phyloP scores from a whole-genome alignment of 768 basidiomycete genomes.

The Leccinum rimulosum region DNA sequence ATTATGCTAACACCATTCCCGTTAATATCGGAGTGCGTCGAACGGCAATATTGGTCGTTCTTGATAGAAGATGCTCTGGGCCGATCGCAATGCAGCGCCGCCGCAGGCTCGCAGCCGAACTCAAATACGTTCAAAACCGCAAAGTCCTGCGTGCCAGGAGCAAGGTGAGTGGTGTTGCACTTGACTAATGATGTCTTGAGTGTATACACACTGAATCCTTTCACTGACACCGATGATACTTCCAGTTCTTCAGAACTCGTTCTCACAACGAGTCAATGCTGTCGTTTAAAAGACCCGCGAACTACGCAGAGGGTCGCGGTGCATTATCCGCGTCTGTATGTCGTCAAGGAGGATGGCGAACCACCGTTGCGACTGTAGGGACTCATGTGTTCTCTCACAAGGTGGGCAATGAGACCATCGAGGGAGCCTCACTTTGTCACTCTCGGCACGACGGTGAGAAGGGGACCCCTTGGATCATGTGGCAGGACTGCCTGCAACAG shows the following conservation, averaged over 20 bases:
- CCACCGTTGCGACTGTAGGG: slow-evolving; percentile 39
- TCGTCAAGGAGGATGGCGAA: slow-evolving; percentile 98
- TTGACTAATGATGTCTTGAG: background rate
- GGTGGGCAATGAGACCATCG: too few relatives aligned
- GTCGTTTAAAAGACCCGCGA: slow-evolving; percentile 95
- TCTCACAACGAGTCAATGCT: slow-evolving; percentile 93
- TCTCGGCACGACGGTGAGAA: too few relatives aligned
- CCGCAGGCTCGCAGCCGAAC: slow-evolving; percentile 65
- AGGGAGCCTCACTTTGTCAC: too few relatives aligned
- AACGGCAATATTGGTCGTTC: slow-evolving; percentile 80
- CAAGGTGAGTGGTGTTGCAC: slow-evolving; percentile 54
- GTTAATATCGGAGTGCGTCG: slow-evolving; percentile 89
- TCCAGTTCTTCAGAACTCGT: slow-evolving; percentile 89
- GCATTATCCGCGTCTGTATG: slow-evolving; percentile 90
- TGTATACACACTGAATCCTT: background rate
- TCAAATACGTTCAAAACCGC: slow-evolving; percentile 93
- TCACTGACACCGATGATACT: slow-evolving; percentile 56
- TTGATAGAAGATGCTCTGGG: slow-evolving; percentile 95
- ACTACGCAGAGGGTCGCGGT: slow-evolving; percentile 78
- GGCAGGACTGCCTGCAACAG: too few relatives aligned
- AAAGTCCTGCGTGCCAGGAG: slow-evolving; percentile 81
- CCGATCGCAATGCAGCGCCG: slow-evolving; percentile 98
- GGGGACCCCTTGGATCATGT: too few relatives aligned
- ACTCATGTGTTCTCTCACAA: background rate
- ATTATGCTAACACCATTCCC: slow-evolving; percentile 87